Evolutionary conservation across 495 filamentous ascomycete species (phyloP), one percentile per base, ranked within the genome.

Genomic region (Daldinia caldariorum): DNA sequence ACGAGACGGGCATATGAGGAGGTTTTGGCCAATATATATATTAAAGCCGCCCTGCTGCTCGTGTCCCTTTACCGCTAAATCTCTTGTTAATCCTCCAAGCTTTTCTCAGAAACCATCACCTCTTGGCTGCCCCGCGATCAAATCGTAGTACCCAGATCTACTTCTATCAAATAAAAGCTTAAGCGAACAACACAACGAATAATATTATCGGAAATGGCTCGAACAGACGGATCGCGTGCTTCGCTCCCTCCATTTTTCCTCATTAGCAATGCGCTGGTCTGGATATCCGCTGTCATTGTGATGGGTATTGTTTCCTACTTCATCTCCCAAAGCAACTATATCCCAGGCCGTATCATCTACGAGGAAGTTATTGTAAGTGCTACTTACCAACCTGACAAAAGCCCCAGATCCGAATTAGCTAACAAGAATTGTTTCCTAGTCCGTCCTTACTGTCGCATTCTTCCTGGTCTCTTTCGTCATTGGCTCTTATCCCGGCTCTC

Each of bases 231-330:
- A 61, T 47, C 43, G 9, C 16, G 61, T 18, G 61, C 51, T 47
- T 31, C 38, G 50, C 56, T 67, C 13, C 61, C 69, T 26, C 74
- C 75, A 20, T 70, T 81, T 66, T 59, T 79, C 20, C 69, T 78
- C 6, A 53, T 65, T 53, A 76, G 68, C 71, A 80, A 79, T 62
- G 60, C 51, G n/a, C 37, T 81, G 1, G 67, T 79, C 39, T 89
- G 87, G 87, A 73, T 79, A 39, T 87, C 84, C 41, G 80, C 86
- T 22, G 85, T 88, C 47, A 89, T 89, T 63, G 87, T 88, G 10
- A 83, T 89, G 81, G 85, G 85, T 58, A 81, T 89, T 51, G 78
- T 85, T 4, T 83, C 86, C 20, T 88, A 83, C 77, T 84, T 85
- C 63, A 84, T 88, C 77, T 79, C 78, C 4, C 35, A 60, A 4